Evolutionary conservation across 345 rosid genomes (phyloP).

Genomic region (Gossypium australe): DNA sequence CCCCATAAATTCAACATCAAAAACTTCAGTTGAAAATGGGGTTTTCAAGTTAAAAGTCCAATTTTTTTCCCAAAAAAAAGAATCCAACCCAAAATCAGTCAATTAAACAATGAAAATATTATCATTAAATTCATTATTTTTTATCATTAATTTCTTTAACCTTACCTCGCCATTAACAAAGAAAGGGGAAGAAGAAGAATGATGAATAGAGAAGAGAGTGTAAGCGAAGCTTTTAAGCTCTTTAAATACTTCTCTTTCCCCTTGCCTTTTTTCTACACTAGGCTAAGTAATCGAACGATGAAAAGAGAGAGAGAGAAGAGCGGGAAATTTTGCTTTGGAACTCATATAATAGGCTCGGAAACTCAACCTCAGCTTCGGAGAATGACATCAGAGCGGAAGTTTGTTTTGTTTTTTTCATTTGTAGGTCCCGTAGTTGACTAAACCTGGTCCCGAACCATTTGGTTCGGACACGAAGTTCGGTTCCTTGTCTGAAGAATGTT

Average conservation of each 20-base stretch:
- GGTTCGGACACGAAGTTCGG: slow-evolving; percentile 27
- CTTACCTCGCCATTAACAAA: slow-evolving; percentile 38
- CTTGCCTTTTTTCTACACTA: slow-evolving; percentile 27
- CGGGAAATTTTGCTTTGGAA: slow-evolving; percentile 32
- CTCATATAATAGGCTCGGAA: slow-evolving; percentile 16
- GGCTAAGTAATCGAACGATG: slow-evolving; percentile 31
- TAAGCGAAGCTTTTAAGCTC: slow-evolving; percentile 8
- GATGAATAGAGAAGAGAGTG: not conserved
- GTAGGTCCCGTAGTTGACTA: slow-evolving; percentile 33
- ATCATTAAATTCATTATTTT: not conserved
- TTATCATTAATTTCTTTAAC: not conserved
- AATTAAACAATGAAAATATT: too few species aligned
- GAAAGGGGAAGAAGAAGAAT: not conserved
- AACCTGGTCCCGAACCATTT: slow-evolving; percentile 19
- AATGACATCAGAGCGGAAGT: not conserved
- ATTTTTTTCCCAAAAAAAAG: too few species aligned
- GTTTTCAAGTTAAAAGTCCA: not conserved
- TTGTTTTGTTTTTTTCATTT: not conserved
- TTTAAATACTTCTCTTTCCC: too few species aligned
- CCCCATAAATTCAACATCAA: not conserved
- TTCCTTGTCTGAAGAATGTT: slow-evolving; percentile 12
- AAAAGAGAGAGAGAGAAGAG: slow-evolving; percentile 27
- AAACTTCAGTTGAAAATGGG: not conserved
- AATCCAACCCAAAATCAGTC: too few species aligned
- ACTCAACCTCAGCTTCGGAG: slow-evolving; percentile 33